Conservation (phyloP, 345 rosid species). For the Citrus reticulata region DNA sequence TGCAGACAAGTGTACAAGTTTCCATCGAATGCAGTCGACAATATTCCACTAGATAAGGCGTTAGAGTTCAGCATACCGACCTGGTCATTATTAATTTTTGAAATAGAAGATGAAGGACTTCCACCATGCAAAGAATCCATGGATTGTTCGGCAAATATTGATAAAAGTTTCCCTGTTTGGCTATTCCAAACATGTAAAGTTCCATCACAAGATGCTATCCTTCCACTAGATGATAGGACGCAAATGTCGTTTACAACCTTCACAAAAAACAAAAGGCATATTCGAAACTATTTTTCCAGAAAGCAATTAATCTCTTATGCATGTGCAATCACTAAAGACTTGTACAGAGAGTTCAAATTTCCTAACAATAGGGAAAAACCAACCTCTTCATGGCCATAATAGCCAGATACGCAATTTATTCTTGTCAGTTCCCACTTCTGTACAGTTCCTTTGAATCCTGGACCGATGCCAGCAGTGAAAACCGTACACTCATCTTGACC, state of each 20-base stretch:
- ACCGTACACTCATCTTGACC: conserved; percentile 77
- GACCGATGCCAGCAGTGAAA: conserved; percentile 87
- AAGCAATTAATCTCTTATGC: not conserved
- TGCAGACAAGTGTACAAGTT: conserved; percentile 88
- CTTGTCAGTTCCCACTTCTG: conserved; percentile 90
- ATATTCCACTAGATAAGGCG: conserved; percentile 65
- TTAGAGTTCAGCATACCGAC: conserved; percentile 48
- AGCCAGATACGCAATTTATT: conserved; percentile 71
- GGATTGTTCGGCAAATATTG: conserved; percentile 66
- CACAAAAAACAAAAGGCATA: conserved; percentile 24
- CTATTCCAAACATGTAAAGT: conserved; percentile 89
- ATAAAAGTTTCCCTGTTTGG: conserved; percentile 71
- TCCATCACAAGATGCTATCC: conserved; percentile 94
- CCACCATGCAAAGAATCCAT: conserved; percentile 48
- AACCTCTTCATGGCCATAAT: conserved; percentile 98
- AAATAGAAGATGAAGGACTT: conserved; percentile 36
- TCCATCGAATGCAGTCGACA: conserved; percentile 64
- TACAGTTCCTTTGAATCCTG: conserved; percentile 89
- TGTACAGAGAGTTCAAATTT: conserved; percentile 1
- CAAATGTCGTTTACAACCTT: conserved; percentile 90
- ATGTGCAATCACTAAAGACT: not conserved
- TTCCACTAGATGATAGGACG: conserved; percentile 66
- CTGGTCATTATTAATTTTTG: conserved; percentile 49
- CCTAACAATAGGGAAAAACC: conserved; percentile 27
- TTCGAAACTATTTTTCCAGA: not conserved